Evolutionary conservation across 2,329 filamentous ascomycete species (phyloP).

Genomic region (Cladophialophora carrionii): DNA sequence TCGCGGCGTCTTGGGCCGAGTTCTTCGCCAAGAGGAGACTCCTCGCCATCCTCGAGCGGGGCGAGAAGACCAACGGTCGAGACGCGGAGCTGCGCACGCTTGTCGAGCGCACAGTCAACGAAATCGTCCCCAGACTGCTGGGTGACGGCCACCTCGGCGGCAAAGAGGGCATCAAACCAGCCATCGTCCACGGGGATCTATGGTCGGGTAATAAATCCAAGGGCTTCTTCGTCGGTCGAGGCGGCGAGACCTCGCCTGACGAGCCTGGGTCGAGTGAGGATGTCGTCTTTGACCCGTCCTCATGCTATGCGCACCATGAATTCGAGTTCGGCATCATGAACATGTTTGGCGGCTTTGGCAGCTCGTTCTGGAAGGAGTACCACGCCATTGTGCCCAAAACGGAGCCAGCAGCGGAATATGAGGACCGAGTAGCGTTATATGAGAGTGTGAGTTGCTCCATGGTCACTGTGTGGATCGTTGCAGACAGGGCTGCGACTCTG

Average conservation of each 20-base stretch:
- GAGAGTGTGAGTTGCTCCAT: constrained; percentile 57
- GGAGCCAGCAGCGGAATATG: constrained; percentile 79
- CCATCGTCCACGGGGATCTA: constrained; percentile 87
- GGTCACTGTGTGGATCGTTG: background rate
- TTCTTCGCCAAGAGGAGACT: constrained; percentile 82
- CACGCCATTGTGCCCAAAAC: constrained; percentile 73
- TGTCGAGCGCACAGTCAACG: constrained; percentile 65
- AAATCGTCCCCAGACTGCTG: constrained; percentile 76
- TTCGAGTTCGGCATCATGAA: constrained; percentile 92
- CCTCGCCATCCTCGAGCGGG: constrained; percentile 63
- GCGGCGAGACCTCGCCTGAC: constrained; percentile 34
- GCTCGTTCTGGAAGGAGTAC: constrained; percentile 75
- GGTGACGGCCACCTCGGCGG: constrained; percentile 66
- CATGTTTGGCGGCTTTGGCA: constrained; percentile 90
- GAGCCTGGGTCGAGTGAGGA: constrained; percentile 62
- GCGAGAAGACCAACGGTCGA: constrained; percentile 63
- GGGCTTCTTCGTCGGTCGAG: constrained; percentile 61
- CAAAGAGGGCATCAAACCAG: constrained; percentile 66
- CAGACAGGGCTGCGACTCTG: background rate
- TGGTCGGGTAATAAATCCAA: constrained; percentile 83
- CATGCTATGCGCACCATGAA: constrained; percentile 83
- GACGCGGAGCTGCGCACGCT: constrained; percentile 65
- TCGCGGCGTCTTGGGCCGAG: constrained; percentile 73
- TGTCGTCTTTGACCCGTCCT: constrained; percentile 79
- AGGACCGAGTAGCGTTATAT: constrained; percentile 80